Evolutionary conservation across 139 green algal genomes (phyloP).

Genomic region (Klebsormidium nitens): DNA sequence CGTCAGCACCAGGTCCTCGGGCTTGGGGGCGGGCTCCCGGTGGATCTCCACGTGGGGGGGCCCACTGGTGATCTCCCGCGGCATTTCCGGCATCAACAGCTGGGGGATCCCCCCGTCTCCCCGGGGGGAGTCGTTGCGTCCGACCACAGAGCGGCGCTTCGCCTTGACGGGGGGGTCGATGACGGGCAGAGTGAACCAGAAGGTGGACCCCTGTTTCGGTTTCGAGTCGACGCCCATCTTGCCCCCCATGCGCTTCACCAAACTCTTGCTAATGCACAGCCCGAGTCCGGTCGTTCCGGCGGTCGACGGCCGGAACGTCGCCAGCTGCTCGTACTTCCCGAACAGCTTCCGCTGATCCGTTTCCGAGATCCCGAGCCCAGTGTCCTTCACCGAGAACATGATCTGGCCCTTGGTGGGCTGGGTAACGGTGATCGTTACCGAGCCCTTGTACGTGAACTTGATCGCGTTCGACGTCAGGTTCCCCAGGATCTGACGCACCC

Average conservation of each 20-base stretch:
- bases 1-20: too few species aligned
- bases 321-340: slow-evolving; percentile 11
- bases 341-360: neutral
- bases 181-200: neutral
- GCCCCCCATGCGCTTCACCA: slow-evolving; percentile 70
- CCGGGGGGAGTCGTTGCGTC: too few species aligned
- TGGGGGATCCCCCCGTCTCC: too few species aligned
- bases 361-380: neutral
- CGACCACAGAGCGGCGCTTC: too few species aligned
- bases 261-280: slow-evolving; percentile 64
- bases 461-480: slow-evolving; percentile 76
- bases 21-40: too few species aligned
- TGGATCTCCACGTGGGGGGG: too few species aligned
- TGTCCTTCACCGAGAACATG: neutral
- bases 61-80: too few species aligned
- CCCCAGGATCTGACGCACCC: too few species aligned
- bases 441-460: slow-evolving; percentile 75
- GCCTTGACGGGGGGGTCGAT: too few species aligned
- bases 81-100: too few species aligned
- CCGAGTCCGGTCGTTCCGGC: slow-evolving; percentile 43
- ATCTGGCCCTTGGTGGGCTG: neutral
- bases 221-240: slow-evolving; percentile 61
- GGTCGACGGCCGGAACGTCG: neutral
- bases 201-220: neutral
- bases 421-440: slow-evolving; percentile 51